Conservation (phyloP, 306 rosid genomes). For the Bauhinia variegata region DNA sequence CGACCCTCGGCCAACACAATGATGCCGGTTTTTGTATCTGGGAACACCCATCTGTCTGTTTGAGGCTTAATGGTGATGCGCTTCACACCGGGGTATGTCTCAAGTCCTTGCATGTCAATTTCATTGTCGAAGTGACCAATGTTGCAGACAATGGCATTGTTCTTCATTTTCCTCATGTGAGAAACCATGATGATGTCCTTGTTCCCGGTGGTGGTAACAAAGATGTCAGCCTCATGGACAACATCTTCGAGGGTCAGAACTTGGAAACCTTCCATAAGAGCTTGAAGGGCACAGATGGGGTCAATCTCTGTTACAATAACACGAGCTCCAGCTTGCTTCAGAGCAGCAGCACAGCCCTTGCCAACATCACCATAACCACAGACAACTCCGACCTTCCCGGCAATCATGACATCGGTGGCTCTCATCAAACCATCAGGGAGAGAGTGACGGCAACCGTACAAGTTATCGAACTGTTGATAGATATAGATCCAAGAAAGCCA, state of each 20-base stretch:
- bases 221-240: slow-evolving; percentile 73
- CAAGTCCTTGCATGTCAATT: slow-evolving; percentile 81
- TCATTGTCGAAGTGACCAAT: slow-evolving; percentile 98
- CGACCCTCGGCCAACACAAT: slow-evolving; percentile 92
- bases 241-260: slow-evolving; percentile 68
- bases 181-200: slow-evolving; percentile 90
- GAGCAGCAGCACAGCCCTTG: slow-evolving; percentile 93
- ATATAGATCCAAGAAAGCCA: not conserved
- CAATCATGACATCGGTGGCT: slow-evolving; percentile 97
- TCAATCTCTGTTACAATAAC: slow-evolving; percentile 91
- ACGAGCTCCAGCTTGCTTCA: slow-evolving; percentile 96
- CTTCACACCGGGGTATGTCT: slow-evolving; percentile 83
- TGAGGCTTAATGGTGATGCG: slow-evolving; percentile 92
- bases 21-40: slow-evolving; percentile 70
- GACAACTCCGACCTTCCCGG: slow-evolving; percentile 87
- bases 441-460: slow-evolving; percentile 99
- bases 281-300: slow-evolving; percentile 98
- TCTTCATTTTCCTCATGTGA: slow-evolving; percentile 95
- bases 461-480: slow-evolving; percentile 77
- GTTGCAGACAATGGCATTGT: slow-evolving; percentile 94
- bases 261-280: slow-evolving; percentile 90
- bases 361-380: slow-evolving; percentile 97
- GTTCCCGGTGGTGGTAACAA: slow-evolving; percentile 95
- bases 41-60: slow-evolving; percentile 97
- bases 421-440: slow-evolving; percentile 99